Conservation (phyloP, 2,329 filamentous ascomycete species). For the Fusarium clavum region DNA sequence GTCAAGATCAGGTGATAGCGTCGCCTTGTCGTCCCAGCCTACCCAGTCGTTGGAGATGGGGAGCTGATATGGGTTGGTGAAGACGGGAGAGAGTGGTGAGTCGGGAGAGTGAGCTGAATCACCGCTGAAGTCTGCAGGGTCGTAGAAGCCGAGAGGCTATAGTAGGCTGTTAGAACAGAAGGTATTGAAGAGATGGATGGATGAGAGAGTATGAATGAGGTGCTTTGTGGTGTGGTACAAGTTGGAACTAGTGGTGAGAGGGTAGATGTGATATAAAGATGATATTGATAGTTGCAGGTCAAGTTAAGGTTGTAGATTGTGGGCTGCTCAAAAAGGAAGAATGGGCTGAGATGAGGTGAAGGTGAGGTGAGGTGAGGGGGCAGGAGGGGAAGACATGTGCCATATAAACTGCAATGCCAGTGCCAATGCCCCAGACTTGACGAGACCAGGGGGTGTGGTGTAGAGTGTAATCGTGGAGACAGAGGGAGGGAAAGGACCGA, state of each 20-base stretch:
- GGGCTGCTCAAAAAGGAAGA: conserved; percentile 34
- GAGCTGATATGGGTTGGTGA: conserved; percentile 46
- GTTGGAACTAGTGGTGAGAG: conserved; percentile 26
- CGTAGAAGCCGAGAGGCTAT: conserved; percentile 44
- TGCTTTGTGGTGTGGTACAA: conserved; percentile 37
- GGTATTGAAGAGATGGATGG: neutral
- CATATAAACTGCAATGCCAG: conserved; percentile 40
- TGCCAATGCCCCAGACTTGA: conserved; percentile 27
- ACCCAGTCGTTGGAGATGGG: conserved; percentile 46
- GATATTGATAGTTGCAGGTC: conserved; percentile 17
- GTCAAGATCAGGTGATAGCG: conserved; percentile 45
- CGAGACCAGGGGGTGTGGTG: conserved; percentile 36
- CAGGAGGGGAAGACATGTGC: conserved; percentile 39
- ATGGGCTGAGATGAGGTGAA: conserved; percentile 41
- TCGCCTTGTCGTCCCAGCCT: conserved; percentile 47
- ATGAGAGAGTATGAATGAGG: conserved; percentile 13
- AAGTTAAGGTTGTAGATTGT: conserved; percentile 17
- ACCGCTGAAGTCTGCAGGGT: conserved; percentile 46
- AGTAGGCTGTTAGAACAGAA: conserved; percentile 34
- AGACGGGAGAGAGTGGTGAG: conserved; percentile 46
- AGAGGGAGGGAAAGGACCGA: conserved; percentile 24
- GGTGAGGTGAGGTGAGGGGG: conserved; percentile 41
- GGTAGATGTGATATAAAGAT: conserved; percentile 35
- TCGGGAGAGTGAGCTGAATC: conserved; percentile 46
- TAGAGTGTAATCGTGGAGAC: conserved; percentile 10